phyloP scores from a whole-genome alignment of 1,139 yeast genomes.

The Saccharomyces uvarum region DNA sequence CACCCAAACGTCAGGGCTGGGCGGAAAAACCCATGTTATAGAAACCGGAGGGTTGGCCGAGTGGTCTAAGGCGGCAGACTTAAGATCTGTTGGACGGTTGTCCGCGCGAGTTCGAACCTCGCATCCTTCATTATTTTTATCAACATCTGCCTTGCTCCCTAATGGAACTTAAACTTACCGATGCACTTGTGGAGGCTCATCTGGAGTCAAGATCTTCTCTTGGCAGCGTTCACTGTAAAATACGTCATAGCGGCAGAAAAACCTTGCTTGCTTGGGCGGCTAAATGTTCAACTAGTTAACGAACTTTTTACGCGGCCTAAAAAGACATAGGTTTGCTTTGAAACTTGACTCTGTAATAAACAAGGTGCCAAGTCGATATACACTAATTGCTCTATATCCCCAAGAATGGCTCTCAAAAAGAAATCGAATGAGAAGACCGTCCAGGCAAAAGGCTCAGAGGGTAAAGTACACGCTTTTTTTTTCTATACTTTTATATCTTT shows the following conservation, averaged over 20 bases:
- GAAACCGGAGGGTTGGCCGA: constrained; percentile 5
- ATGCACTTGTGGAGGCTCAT: not conserved
- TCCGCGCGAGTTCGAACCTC: constrained; percentile 79
- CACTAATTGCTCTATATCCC: not conserved
- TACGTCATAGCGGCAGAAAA: too few species aligned
- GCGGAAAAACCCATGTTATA: not conserved
- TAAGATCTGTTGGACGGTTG: constrained; percentile 17
- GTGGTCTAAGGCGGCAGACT: constrained; percentile 7
- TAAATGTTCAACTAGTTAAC: too few species aligned
- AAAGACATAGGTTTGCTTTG: not conserved
- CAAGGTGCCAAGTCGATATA: not conserved
- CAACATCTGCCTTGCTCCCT: not conserved
- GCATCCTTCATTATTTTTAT: constrained; percentile 49
- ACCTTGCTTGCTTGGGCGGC: too few species aligned
- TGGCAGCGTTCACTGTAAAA: too few species aligned
- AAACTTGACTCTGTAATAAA: not conserved
- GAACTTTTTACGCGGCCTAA: not conserved
- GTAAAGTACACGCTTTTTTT: not conserved
- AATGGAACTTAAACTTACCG: not conserved
- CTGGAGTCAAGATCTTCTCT: too few species aligned
- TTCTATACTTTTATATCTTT: not conserved
- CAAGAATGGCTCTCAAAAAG: not conserved
- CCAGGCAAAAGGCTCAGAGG: not conserved
- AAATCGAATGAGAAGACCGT: not conserved
- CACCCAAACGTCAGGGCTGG: not conserved